Conservation (phyloP, 164 flowering plant species). For the Kingdonia uniflora region DNA sequence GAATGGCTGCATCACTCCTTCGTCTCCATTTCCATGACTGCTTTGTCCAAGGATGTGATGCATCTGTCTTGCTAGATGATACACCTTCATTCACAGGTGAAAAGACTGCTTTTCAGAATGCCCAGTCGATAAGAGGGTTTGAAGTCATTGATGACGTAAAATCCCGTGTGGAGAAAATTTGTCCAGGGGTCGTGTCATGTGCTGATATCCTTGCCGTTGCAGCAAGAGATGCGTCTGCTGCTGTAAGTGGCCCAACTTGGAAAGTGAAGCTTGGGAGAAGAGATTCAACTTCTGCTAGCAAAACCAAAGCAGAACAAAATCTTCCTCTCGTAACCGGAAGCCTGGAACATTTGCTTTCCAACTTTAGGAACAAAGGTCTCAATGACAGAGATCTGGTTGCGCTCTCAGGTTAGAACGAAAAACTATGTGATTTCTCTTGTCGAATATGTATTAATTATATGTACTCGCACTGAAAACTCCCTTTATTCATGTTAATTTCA, state of each 20-base stretch:
- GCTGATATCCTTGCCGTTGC: conserved; percentile 1
- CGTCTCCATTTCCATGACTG: too few relatives aligned
- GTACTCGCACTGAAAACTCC: too few relatives aligned
- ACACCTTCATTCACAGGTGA: too few relatives aligned
- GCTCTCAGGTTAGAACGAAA: conserved; percentile 38
- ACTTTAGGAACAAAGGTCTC: conserved; percentile 23
- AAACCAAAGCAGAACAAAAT: conserved; percentile 16
- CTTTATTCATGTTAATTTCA: too few relatives aligned
- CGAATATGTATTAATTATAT: too few relatives aligned
- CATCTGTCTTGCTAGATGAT: too few relatives aligned
- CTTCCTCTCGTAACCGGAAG: conserved; percentile 19
- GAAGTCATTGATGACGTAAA: neutral
- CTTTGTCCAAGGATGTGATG: too few relatives aligned
- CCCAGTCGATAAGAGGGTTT: neutral
- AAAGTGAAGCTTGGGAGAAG: conserved; percentile 36
- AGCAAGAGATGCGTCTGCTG: neutral
- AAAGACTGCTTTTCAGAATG: too few relatives aligned
- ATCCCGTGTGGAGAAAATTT: neutral
- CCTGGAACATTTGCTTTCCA: conserved; percentile 17
- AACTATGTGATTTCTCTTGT: too few relatives aligned
- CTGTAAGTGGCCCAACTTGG: conserved; percentile 35
- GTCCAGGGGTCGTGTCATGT: neutral
- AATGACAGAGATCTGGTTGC: conserved; percentile 34
- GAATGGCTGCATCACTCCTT: too few relatives aligned
- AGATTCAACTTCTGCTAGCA: conserved; percentile 14